Conservation (phyloP, 2,329 filamentous ascomycete genomes). For the Monosporascus sp. region DNA sequence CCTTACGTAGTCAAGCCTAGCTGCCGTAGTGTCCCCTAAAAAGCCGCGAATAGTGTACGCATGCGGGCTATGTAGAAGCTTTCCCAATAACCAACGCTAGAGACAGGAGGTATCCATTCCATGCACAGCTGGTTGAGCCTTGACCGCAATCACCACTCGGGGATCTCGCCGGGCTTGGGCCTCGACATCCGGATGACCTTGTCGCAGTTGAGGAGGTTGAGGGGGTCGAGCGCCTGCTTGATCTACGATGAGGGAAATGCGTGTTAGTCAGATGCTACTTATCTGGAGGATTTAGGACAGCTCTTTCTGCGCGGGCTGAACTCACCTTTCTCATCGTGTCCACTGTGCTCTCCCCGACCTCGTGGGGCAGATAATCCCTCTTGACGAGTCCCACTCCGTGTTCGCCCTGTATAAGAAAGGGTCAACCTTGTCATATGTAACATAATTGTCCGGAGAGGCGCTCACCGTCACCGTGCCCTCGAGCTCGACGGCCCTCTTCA, state of each 20-base stretch:
- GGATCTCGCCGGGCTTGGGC: conserved; percentile 42
- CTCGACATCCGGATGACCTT: conserved; percentile 61
- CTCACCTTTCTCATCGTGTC: conserved; percentile 76
- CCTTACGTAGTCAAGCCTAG: too few species aligned
- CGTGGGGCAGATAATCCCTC: conserved; percentile 74
- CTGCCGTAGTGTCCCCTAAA: too few species aligned
- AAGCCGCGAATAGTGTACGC: too few species aligned
- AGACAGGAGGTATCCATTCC: too few species aligned
- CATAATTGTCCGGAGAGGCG: background rate
- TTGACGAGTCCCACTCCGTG: conserved; percentile 82
- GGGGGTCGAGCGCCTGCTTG: conserved; percentile 74
- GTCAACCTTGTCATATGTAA: background rate
- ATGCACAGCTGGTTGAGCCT: too few species aligned
- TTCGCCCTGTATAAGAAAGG: conserved; percentile 52
- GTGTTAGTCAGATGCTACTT: conserved; percentile 4
- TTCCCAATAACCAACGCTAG: too few species aligned
- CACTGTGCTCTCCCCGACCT: conserved; percentile 68
- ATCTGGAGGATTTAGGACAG: background rate
- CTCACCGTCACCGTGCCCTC: conserved; percentile 74
- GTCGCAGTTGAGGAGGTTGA: conserved; percentile 64
- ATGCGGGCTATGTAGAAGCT: too few species aligned
- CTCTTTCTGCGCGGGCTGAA: conserved; percentile 1
- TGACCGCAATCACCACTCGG: conserved; percentile 33
- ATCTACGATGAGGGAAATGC: conserved; percentile 42
- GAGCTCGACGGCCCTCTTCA: conserved; percentile 77